Percentiles rank a stretch among this genome's conserved stretches.
Conservation (phyloP, 179 eudicot genomes). For the Dionaea muscipula region DNA sequence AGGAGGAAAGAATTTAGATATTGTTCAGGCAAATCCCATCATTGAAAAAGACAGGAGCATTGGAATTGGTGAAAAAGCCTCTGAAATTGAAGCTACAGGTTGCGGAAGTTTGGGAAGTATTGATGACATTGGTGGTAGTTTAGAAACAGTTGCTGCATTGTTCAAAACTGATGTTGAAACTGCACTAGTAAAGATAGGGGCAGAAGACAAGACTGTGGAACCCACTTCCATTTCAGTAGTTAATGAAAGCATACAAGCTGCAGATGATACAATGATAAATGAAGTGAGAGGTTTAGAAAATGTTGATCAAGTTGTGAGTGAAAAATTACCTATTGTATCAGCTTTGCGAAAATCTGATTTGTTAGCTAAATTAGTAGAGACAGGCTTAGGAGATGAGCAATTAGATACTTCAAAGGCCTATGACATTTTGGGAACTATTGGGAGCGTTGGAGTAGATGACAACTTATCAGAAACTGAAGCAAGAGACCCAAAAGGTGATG, state of each 20-base stretch:
- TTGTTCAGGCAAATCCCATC: slow-evolving; percentile 6
- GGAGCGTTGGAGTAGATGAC: not conserved
- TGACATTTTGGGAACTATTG: not conserved
- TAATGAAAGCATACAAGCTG: not conserved
- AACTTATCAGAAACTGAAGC: not conserved
- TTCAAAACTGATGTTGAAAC: not conserved
- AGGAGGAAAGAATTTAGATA: slow-evolving; percentile 12
- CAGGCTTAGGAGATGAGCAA: not conserved
- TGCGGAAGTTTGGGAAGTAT: slow-evolving; percentile 1
- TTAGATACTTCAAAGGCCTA: not conserved
- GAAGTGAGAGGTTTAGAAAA: not conserved
- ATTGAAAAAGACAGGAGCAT: not conserved
- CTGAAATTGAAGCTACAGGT: slow-evolving; percentile 13
- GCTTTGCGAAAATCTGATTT: not conserved
- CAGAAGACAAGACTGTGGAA: not conserved
- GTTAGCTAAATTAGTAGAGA: not conserved
- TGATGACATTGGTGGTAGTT: not conserved
- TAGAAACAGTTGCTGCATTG: not conserved
- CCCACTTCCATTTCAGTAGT: not conserved
- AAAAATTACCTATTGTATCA: not conserved
- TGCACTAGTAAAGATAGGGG: not conserved
- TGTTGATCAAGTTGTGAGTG: not conserved
- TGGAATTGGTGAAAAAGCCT: slow-evolving; percentile 8
- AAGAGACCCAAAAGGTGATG: not conserved
- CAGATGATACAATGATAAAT: not conserved